Conservation (phyloP, 139 green algal genomes). For the Tetradesmus obliquus region DNA sequence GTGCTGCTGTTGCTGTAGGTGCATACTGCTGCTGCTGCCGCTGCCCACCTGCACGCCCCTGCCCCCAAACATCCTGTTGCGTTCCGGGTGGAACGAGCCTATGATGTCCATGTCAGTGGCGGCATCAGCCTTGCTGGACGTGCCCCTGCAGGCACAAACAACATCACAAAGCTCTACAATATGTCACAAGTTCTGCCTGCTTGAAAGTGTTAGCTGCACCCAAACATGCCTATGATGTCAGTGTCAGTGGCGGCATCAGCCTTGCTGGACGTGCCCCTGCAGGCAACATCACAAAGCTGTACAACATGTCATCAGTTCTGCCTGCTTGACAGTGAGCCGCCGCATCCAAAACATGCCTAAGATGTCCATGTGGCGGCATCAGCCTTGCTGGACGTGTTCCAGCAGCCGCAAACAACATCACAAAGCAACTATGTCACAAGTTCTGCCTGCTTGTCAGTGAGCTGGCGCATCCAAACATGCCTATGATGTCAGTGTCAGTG, state of each 20-base stretch:
- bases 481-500: neutral
- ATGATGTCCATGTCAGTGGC: slow-evolving; percentile 5
- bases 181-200: neutral
- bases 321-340: too few relatives aligned
- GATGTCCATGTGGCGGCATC: slow-evolving; percentile 3
- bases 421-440: neutral
- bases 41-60: neutral
- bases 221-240: neutral
- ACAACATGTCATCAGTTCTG: too few relatives aligned
- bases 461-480: neutral
- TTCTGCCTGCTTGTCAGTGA: neutral
- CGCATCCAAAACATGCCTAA: neutral
- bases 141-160: neutral
- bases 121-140: neutral
- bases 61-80: neutral
- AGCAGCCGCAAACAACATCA: neutral
- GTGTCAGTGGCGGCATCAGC: neutral
- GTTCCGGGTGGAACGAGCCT: neutral
- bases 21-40: neutral
- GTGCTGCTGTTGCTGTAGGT: too few relatives aligned
- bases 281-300: too few relatives aligned
- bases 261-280: neutral
- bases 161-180: neutral
- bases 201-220: neutral
- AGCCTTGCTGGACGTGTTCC: neutral